Evolutionary conservation across 176 grass and related monocot genomes (phyloP), one percentile per base, ranked within the genome.

Genomic region (Typha latifolia): DNA sequence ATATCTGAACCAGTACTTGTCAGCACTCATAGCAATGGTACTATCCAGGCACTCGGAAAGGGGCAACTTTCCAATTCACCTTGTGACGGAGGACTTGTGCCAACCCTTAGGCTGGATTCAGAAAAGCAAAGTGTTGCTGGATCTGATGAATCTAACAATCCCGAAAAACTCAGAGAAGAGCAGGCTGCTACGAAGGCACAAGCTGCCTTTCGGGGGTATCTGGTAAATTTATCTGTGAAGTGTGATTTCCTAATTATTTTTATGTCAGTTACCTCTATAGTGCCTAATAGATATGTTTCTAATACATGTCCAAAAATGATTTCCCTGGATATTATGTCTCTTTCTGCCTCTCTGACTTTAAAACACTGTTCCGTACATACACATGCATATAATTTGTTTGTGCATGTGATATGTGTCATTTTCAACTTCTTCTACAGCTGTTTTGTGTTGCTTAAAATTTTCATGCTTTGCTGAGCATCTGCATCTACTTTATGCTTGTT

Each of bases 121-220:
- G 62, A 78, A 21, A 66, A 70, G 65, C 67, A 76, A 69, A 82
- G 22, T 19, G 65, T 77, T 65, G 57, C 62, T 72, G 70, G 69
- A 22, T 63, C 71, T n/a, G 59, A 69, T 37, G 12, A 74, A 71
- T 82, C 69, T 23, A 43, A 72, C 51, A 61, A 72, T 78, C 61
- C 74, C 26, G 76, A 62, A 62, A 77, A 84, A 66, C 26, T 73
- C 63, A 72, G 69, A 64, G 85, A 92, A 80, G 81, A 92, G 65
- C 65, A 84, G 72, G 93, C 93, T 79, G 88, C 93, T 66, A 69
- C 75, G 31, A 92, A 84, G 83, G 85, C 93, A 63, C 93, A 97
- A 56, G 85, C 93, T 49, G 88, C 93, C 68, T 97, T 92, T 69
- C 89, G 93, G 66, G 93, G 88, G 80, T 97, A 92, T 76, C 82